Evolutionary conservation across 139 green algal species (phyloP).

Genomic region (Chlorella sorokiniana): DNA sequence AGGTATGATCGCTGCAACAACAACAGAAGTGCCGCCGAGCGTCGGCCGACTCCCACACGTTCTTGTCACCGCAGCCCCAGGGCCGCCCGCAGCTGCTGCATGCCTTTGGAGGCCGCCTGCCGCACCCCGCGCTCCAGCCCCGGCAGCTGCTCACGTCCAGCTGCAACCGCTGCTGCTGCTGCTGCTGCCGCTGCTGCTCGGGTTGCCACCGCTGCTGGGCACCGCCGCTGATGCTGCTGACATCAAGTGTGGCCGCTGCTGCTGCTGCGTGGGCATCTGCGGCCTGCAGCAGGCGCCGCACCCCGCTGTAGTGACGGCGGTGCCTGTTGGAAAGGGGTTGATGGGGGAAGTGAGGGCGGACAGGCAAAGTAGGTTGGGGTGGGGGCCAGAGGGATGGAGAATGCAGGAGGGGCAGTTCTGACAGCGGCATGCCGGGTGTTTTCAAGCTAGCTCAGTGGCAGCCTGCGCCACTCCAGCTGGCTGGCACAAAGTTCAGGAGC

Average conservation of each 20-base stretch:
- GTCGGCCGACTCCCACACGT: no score
- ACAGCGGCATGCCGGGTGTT: no score
- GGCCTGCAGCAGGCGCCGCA: conserved; percentile 3
- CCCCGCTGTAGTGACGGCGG: conserved; percentile 1
- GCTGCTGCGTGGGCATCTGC: neutral
- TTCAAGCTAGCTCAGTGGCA: no score
- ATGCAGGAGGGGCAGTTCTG: no score
- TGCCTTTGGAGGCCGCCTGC: neutral
- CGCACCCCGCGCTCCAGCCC: conserved; percentile 8
- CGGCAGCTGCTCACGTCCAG: conserved; percentile 1
- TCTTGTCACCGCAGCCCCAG: neutral
- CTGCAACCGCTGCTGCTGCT: neutral
- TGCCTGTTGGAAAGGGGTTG: neutral
- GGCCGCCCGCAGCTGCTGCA: neutral
- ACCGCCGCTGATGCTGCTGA: neutral
- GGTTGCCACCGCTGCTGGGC: neutral
- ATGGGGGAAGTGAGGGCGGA: neutral
- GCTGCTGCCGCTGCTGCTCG: neutral
- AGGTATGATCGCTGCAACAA: no score
- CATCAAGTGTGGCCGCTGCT: neutral
- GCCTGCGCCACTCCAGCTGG: no score
- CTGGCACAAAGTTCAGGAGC: no score
- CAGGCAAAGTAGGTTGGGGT: neutral
- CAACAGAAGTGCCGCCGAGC: no score
- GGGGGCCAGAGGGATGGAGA: neutral